Conservation (phyloP, 164 flowering plant species). For the Vitis riparia region DNA sequence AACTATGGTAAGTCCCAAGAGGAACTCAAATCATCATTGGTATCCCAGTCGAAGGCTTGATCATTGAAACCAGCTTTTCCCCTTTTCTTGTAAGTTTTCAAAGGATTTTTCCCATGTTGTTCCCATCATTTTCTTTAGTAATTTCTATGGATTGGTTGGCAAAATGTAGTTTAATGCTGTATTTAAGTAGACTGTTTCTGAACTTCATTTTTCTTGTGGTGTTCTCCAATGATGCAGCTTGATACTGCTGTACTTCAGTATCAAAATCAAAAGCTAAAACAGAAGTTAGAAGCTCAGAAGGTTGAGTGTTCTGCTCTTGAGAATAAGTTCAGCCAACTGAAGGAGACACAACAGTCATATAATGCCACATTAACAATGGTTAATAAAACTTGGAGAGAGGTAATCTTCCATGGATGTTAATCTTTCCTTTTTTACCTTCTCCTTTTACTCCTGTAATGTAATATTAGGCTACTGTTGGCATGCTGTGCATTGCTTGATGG, state of each 20-base stretch:
- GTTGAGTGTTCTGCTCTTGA: slow-evolving; percentile 54
- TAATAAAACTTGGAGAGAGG: slow-evolving; percentile 66
- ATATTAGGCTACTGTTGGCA: not conserved
- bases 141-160: too few species aligned
- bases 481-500: slow-evolving; percentile 4
- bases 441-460: not conserved
- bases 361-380: slow-evolving; percentile 53
- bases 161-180: not conserved
- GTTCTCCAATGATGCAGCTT: slow-evolving; percentile 43
- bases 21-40: too few species aligned
- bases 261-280: slow-evolving; percentile 83
- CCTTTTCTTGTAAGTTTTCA: too few species aligned
- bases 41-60: too few species aligned
- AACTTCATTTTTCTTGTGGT: not conserved
- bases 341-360: slow-evolving; percentile 59
- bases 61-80: too few species aligned
- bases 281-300: slow-evolving; percentile 83
- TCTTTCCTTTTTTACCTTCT: not conserved
- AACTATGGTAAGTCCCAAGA: too few species aligned
- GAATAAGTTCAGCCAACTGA: slow-evolving; percentile 46
- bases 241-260: slow-evolving; percentile 76
- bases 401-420: slow-evolving; percentile 15
- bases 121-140: too few species aligned
- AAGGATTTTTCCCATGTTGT: too few species aligned
- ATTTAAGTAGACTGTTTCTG: not conserved